phyloP scores from a whole-genome alignment of 371 early-diverging fungal genomes.

The Sporodiniella umbellata region DNA sequence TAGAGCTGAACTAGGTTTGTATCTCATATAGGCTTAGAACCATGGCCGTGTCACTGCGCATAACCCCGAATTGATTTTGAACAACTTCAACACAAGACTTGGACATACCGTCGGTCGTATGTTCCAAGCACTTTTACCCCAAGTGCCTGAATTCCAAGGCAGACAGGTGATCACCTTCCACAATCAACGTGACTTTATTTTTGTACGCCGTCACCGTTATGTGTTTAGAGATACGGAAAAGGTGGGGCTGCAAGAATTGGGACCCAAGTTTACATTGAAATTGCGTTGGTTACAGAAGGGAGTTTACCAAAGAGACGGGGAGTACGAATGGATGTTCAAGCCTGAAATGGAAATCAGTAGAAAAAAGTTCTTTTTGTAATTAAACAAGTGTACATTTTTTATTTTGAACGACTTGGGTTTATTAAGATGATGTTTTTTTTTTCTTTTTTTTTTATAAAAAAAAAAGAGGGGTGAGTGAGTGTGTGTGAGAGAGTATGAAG shows the following conservation, averaged over 20 bases:
- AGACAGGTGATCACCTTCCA: constrained; percentile 97
- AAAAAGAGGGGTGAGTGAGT: too few species aligned
- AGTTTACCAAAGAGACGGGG: constrained; percentile 85
- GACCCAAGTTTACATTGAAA: constrained; percentile 96
- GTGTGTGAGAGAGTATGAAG: too few species aligned
- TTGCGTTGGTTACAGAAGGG: constrained; percentile 95
- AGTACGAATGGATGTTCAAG: constrained; percentile 94
- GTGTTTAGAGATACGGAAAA: constrained; percentile 88
- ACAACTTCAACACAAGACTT: constrained; percentile 96
- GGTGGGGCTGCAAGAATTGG: constrained; percentile 93
- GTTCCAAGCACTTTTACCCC: constrained; percentile 96
- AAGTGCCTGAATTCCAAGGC: constrained; percentile 93
- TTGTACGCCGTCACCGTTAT: constrained; percentile 96
- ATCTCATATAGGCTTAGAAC: too few species aligned
- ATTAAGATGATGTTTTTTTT: background rate
- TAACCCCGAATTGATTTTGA: constrained; percentile 95
- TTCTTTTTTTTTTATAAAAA: background rate
- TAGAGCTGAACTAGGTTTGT: too few species aligned
- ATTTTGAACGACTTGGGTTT: background rate
- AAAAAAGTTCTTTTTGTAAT: constrained; percentile 75
- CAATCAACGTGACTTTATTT: constrained; percentile 99
- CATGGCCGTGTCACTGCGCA: constrained; percentile 85
- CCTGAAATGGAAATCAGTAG: constrained; percentile 86
- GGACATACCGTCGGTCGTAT: constrained; percentile 97
- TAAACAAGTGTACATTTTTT: background rate